Base-by-base conservation (phyloP, 257 asterid species). In the Nicotiana sylvestris region DNA sequence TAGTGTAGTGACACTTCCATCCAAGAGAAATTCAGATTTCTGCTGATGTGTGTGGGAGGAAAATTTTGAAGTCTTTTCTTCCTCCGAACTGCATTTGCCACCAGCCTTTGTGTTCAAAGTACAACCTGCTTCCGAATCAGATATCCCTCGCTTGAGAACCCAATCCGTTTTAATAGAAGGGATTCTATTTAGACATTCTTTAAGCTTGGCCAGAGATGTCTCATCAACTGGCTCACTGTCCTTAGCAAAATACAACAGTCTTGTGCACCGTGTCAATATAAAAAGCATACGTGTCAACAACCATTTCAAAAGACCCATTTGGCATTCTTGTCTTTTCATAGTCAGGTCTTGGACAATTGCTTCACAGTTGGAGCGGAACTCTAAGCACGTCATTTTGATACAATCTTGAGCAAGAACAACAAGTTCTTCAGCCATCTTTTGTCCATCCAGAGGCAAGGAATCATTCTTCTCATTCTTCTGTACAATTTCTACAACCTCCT, bases 211-310 rank as follows among this genome's bases (percentile, higher is more conserved):
- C 32, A 94, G 90, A 62, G 97, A 91, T 82, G 68, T 91, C 83
- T 93, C 97, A 87, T 93, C 90, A 82, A 88, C 91, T 84, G 92
- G 97, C 86, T 91, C 97, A 78, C 88, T 87, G 61, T 94, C 98
- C 91, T 88, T 93, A 82, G 91, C 97, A 87, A 96, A 91, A 86
- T 92, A 96, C 89, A 94, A 87, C 90, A 96, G 87, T 82, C 97
- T 93, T 65, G 99, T 92, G 88, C 98, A 96, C 68, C 99, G 93
- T 72, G 98, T 96, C 93, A 96, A 85, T 85, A 96, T 96, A 87
- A 92, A 96, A 83, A 96, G 97, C 90, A 96, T 85, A 85, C 98
- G 99, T 10, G 98, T 92, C 86, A 88, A 85, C n/a, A 91, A 87
- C 89, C 94, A 77, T 89, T 92, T 96, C 83, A 94, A 86, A 82